Conservation (phyloP, 495 filamentous ascomycete genomes). For the Aspergillus affinis region DNA sequence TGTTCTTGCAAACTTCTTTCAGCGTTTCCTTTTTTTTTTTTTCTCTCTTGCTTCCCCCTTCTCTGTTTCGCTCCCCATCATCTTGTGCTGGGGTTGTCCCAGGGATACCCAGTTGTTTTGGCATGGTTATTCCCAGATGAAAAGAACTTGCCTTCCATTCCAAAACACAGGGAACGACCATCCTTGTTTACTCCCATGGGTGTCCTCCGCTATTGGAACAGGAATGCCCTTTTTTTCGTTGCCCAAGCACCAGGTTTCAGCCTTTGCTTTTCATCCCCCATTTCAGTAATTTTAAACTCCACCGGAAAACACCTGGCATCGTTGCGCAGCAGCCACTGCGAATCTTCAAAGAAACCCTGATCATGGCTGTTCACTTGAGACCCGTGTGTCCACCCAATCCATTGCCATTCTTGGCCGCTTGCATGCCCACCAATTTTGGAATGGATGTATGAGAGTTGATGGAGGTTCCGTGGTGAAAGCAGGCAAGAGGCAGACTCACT, state of each 20-base stretch:
- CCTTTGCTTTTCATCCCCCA: neutral
- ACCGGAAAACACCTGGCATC: neutral
- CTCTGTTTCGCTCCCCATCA: slow-evolving; percentile 6
- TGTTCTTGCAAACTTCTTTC: slow-evolving; percentile 15
- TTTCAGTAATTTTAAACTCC: neutral
- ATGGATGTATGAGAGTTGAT: neutral
- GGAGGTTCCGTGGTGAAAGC: neutral
- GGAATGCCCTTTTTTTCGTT: neutral
- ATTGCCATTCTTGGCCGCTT: neutral
- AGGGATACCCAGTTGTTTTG: slow-evolving; percentile 5
- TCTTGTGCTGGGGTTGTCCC: neutral
- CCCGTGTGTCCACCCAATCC: neutral
- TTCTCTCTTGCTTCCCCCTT: slow-evolving; percentile 5
- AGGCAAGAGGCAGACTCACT: neutral
- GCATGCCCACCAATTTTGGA: neutral
- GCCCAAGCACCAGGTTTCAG: neutral
- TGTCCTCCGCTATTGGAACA: neutral
- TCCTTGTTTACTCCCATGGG: neutral
- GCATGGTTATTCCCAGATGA: slow-evolving; percentile 14
- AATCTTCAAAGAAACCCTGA: neutral
- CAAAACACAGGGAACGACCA: neutral
- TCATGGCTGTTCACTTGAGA: neutral
- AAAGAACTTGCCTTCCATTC: neutral
- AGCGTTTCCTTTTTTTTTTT: slow-evolving; percentile 18
- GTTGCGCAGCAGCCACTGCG: neutral